Base-by-base conservation (phyloP, 306 rosid species). In the Rubus parviflorus region DNA sequence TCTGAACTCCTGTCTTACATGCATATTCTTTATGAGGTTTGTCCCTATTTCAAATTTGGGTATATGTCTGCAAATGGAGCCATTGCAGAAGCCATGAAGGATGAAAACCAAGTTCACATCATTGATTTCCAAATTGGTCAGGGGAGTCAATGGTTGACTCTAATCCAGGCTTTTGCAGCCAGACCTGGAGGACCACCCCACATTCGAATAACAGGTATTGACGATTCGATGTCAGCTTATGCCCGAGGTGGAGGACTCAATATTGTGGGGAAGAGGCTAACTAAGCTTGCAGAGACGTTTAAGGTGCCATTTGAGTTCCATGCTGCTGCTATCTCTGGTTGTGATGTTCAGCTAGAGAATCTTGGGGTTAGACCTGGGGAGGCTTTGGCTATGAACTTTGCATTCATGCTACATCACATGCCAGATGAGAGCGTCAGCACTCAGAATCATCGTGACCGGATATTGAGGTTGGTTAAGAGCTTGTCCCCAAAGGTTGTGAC, bases 11-110 rank as follows among this genome's bases (percentile, higher is more conserved):
- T 92, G 69, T 92, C 97, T 14, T 89, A 90, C 81, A 90, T 90
- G 98, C 92, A 95, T 82, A 81, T 92, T 83, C 93, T 96, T 19
- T 86, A 85, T 54, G 99, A 96, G 85, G 97, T 88, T 68, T 96
- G 99, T 69, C 99, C 99, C 8, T 91, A 91, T 81, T 96, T 96
- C 88, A 96, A 92, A 76, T 96, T 96, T 3, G 99, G 97, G 1
- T 92, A 96, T 89, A 91, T 96, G 98, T 89, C 99, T 52, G 99
- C 98, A 10, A 96, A 92, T 77, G 99, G 98, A 75, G 99, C 99
- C 63, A 96, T 96, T 68, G 99, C 99, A 57, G 99, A 96, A 80
- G 99, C 99, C 54, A 91, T 91, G 98, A 96, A 92, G 81, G 85
- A 89, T 48, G 97, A 91, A 72, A 84, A 86, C 45, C 74, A 89